phyloP scores from a whole-genome alignment of 306 rosid genomes.

The Cicer pinnatifidum region DNA sequence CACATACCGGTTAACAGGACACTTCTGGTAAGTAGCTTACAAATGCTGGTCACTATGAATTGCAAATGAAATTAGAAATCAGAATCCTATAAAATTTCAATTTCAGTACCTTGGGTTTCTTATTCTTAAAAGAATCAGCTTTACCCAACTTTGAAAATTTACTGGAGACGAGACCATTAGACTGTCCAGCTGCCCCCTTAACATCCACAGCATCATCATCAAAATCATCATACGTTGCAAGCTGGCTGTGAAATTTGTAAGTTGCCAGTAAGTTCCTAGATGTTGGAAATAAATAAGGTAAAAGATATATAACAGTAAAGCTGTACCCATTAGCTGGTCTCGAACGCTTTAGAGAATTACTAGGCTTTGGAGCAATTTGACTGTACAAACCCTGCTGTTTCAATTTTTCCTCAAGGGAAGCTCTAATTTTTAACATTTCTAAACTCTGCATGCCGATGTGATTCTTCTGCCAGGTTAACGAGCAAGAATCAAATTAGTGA shows the following conservation, averaged over 20 bases:
- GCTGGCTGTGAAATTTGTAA: conserved; percentile 59
- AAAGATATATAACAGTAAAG: conserved; percentile 29
- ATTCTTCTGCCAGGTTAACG: conserved; percentile 58
- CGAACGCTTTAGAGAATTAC: conserved; percentile 52
- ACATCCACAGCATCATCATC: conserved; percentile 66
- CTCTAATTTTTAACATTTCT: conserved; percentile 83
- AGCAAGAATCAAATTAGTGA: conserved; percentile 40
- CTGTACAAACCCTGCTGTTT: conserved; percentile 68
- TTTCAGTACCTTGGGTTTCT: conserved; percentile 58
- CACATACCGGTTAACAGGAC: neutral
- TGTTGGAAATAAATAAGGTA: conserved; percentile 31
- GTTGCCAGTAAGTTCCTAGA: conserved; percentile 45
- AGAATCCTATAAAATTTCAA: conserved; percentile 8
- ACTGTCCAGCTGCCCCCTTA: conserved; percentile 40
- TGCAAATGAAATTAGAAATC: conserved; percentile 18
- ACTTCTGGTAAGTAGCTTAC: neutral
- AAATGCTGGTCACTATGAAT: conserved; percentile 22
- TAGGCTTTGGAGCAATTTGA: conserved; percentile 58
- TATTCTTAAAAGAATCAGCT: conserved; percentile 42
- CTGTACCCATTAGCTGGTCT: conserved; percentile 74
- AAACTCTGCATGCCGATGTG: conserved; percentile 67
- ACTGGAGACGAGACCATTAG: conserved; percentile 50
- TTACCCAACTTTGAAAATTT: conserved; percentile 52
- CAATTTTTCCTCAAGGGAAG: conserved; percentile 77
- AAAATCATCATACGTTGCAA: conserved; percentile 78